Base-by-base conservation (phyloP, 2,329 filamentous ascomycete genomes). In the Pleurostoma richardsiae region DNA sequence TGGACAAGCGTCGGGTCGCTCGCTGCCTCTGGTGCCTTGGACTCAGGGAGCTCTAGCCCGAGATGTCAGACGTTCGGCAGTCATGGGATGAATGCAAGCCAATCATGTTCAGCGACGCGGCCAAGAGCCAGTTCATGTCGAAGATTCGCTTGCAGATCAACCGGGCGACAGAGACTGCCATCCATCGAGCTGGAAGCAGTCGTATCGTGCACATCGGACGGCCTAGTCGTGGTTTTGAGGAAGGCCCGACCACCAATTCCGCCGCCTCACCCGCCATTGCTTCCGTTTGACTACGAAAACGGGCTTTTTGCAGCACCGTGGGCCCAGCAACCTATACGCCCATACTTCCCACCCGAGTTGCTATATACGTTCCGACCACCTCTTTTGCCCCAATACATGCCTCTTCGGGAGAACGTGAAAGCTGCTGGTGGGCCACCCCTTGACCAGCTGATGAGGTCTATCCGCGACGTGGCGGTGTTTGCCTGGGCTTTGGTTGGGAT, bases 181-280 rank as follows among this genome's bases (percentile, higher is more conserved):
- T 73, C 75, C 2, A 73, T 90, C 44, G 88, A 95, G 66, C 71
- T 95, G 4, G 90, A 95, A 67, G 90, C 89, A 3, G 88, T 95
- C n/a, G 84, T 95, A 4, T 95, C 90, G 1, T 95, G 90, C 66
- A 90, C 89, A 3, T 95, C 90, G 0, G 90, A 95, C 62, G 90
- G 90, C 1, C 72, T 95, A 1, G 88, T 95, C 3, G 88, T 95
- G 6, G 83, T 92, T 43, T 70, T 95, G 10, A 80, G 90, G 47
- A 81, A 79, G 52, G 89, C 89, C 28, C 79, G 86, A 29, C 84
- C 88, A 4, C 74, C 82, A 6, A 81, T 90, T 41, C 86, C 85
- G 4, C 70, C 72, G 10, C 65, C 76, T 4, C 72, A 81, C 46
- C 73, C 75, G 6, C 72, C 77, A 10, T 61, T 67, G 29, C 60